Evolutionary conservation across 305 asterid genomes (phyloP).

Genomic region (Lippia alba): DNA sequence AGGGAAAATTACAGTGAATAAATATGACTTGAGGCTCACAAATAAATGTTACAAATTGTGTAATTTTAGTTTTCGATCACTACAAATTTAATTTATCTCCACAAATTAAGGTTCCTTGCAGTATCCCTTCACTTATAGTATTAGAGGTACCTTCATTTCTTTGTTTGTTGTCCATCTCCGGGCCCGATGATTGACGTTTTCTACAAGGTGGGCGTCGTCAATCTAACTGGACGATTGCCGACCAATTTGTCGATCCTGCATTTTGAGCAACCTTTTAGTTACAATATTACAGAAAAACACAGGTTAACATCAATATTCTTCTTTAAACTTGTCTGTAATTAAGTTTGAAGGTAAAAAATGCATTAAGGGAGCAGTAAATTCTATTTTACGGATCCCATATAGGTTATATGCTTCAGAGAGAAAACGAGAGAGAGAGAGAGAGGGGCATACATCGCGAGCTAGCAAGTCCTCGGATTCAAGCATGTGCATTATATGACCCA

Average conservation of each 20-base stretch:
- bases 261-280: constrained; percentile 24
- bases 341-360: background rate
- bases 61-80: constrained; percentile 15
- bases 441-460: constrained; percentile 43
- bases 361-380: too few relatives aligned
- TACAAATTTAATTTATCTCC: constrained; percentile 44
- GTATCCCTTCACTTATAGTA: constrained; percentile 53
- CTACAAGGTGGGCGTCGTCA: too few relatives aligned
- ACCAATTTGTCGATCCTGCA: constrained; percentile 70
- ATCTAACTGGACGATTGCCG: constrained; percentile 55
- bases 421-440: too few relatives aligned
- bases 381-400: background rate
- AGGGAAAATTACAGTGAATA: constrained; percentile 34
- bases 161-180: constrained; percentile 46
- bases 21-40: constrained; percentile 31
- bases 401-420: too few relatives aligned
- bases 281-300: background rate
- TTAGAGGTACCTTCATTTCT: constrained; percentile 51
- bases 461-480: constrained; percentile 53
- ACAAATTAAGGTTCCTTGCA: constrained; percentile 49
- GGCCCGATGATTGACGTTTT: constrained; percentile 35
- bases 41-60: constrained; percentile 25
- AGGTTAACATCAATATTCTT: background rate
- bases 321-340: background rate
- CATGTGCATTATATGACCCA: constrained; percentile 64